Evolutionary conservation across 345 rosid species (phyloP).

Genomic region (Noccaea caerulescens): DNA sequence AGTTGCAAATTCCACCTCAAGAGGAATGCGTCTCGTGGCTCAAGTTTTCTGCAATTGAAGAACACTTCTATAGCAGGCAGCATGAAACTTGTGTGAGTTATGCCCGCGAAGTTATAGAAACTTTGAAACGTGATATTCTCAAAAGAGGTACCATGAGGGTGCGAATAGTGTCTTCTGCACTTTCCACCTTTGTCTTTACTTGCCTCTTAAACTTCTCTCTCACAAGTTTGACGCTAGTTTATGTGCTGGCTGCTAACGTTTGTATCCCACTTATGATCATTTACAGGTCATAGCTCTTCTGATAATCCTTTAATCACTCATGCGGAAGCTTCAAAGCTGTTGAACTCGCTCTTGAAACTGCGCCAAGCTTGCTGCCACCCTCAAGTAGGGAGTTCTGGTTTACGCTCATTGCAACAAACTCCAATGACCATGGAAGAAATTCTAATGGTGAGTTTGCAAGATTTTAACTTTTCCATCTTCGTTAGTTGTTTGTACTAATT

Average conservation of each 20-base stretch:
- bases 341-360: conserved; percentile 91
- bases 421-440: conserved; percentile 99
- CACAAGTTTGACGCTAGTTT: not conserved
- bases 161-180: conserved; percentile 39
- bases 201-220: conserved; percentile 19
- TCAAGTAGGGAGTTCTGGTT: conserved; percentile 96
- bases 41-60: conserved; percentile 86
- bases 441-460: conserved; percentile 58
- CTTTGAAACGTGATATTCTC: conserved; percentile 76
- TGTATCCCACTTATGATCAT: conserved; percentile 10
- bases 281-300: conserved; percentile 55
- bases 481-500: conserved; percentile 34
- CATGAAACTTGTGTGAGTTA: conserved; percentile 93
- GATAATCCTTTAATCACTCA: conserved; percentile 73
- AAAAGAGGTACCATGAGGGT: conserved; percentile 73
- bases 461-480: conserved; percentile 17
- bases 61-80: conserved; percentile 92
- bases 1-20: conserved; percentile 88
- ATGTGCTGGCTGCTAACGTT: conserved; percentile 15
- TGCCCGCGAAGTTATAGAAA: conserved; percentile 85
- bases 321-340: conserved; percentile 79
- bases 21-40: conserved; percentile 91
- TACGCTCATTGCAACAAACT: conserved; percentile 86
- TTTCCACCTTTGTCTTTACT: conserved; percentile 27
- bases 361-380: conserved; percentile 99